Evolutionary conservation across 1,284 basidiomycete species (phyloP), one percentile per base, ranked within the genome.

Genomic region (Ganoderma boninense): DNA sequence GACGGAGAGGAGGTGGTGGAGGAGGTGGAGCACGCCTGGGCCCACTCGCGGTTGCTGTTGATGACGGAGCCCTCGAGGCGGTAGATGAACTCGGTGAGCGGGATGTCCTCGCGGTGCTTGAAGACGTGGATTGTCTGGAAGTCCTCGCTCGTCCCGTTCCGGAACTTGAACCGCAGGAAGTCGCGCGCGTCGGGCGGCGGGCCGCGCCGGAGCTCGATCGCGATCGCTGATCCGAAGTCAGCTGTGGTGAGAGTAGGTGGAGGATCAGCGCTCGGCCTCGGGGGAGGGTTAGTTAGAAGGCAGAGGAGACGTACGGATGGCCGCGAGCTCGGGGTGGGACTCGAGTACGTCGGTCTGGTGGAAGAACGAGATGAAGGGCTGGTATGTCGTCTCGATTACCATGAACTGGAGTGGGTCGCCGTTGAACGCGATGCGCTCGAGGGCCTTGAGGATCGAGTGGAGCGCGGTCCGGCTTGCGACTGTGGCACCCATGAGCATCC

Each of bases 311-410:
- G 77, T 77, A 92, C 92, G 91, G 73, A 95, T 89, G 54, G 86
- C 89, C 57, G 83, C 80, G 69, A 91, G 80, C 66, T 90, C 86
- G 1, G 92, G 90, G 79, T 89, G 82, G 32, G 86, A 81, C 71
- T 87, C 83, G 71, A 82, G 75, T 69, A 90, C 81, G 67, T 91
- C 90, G 20, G 92, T 90, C 82, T 95, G 89, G 80, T 92, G 89
- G 88, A 95, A 92, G 79, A 96, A 86, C 18, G 94, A 95, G 77
- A 96, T 91, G 87, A 96, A 94, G 20, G 95, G 92, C 81, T 96
- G 95, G 85, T 96, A 96, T 74, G 93, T 93, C 29, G 92, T 92
- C 77, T 95, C 86, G 70, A 93, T 82, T 73, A 95, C 82, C 79
- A 91, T 85, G 81, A 96, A 86, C 77, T 94, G 91, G 68, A 96